Evolutionary conservation across 202 grass and related monocot genomes (phyloP).

Genomic region (Digitaria exilis): DNA sequence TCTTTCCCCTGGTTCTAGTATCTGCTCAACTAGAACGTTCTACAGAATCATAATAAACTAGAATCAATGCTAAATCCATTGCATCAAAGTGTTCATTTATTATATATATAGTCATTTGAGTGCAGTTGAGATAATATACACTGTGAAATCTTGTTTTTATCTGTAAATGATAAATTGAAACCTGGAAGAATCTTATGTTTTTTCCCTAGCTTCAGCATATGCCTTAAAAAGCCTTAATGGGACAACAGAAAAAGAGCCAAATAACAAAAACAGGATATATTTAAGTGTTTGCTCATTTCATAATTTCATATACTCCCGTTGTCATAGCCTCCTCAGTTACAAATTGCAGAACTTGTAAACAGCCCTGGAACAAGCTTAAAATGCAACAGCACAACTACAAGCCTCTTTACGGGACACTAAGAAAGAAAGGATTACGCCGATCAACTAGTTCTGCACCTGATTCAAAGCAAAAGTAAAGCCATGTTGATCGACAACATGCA

Average conservation of each 20-base stretch:
- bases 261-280: background rate
- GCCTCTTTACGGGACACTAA: background rate
- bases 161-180: slow-evolving; percentile 9
- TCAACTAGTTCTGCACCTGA: background rate
- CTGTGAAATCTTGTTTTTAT: slow-evolving; percentile 19
- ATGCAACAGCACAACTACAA: background rate
- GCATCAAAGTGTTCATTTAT: background rate
- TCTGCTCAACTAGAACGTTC: slow-evolving; percentile 84
- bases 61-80: slow-evolving; percentile 16
- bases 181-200: background rate
- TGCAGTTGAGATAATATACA: slow-evolving; percentile 1
- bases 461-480: background rate
- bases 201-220: background rate
- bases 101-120: slow-evolving; percentile 13
- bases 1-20: slow-evolving; percentile 77
- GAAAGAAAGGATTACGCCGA: background rate
- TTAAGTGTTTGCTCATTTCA: background rate
- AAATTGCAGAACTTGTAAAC: background rate
- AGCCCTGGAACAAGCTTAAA: background rate
- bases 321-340: slow-evolving; percentile 5
- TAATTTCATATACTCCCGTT: background rate
- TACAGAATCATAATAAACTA: slow-evolving; percentile 46
- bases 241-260: background rate
- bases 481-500: no score
- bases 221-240: background rate